Conservation (phyloP, 805 yeast species). For the Jamesozyma rosinii region DNA sequence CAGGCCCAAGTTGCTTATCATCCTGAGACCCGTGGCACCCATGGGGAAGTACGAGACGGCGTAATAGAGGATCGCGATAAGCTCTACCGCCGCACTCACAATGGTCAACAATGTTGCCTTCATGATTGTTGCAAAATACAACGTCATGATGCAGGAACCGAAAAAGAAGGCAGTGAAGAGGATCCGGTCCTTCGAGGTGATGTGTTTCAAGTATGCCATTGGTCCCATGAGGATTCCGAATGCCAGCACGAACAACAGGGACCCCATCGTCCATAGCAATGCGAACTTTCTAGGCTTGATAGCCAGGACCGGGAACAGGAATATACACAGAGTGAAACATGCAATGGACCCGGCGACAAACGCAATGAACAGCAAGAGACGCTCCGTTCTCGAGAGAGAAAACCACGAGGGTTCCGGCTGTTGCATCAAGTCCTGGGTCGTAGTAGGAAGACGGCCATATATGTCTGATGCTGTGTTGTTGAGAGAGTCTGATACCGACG, state of each 20-base stretch:
- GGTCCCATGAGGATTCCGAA: constrained; percentile 94
- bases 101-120: constrained; percentile 71
- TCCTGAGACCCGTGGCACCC: constrained; percentile 69
- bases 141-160: constrained; percentile 66
- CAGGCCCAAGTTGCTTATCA: constrained; percentile 49
- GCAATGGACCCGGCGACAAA: constrained; percentile 69
- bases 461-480: constrained; percentile 42
- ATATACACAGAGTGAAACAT: constrained; percentile 74
- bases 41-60: constrained; percentile 90
- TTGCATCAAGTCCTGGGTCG: constrained; percentile 41
- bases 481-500: constrained; percentile 33
- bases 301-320: constrained; percentile 81
- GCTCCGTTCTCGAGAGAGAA: constrained; percentile 62
- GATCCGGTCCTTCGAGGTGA: constrained; percentile 64
- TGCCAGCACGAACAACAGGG: constrained; percentile 73
- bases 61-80: constrained; percentile 83
- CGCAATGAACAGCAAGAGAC: constrained; percentile 65
- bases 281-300: constrained; percentile 89
- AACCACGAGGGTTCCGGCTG: constrained; percentile 68
- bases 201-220: constrained; percentile 61
- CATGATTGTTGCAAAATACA: constrained; percentile 61
- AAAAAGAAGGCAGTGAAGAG: constrained; percentile 76
- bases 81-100: constrained; percentile 63
- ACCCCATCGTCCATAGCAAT: constrained; percentile 82
- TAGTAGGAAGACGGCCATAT: constrained; percentile 57